A percentile compares a stretch with the other conserved stretches of the same genome.
phyloP scores from a whole-genome alignment of 345 rosid species.

The Turritis glabra region DNA sequence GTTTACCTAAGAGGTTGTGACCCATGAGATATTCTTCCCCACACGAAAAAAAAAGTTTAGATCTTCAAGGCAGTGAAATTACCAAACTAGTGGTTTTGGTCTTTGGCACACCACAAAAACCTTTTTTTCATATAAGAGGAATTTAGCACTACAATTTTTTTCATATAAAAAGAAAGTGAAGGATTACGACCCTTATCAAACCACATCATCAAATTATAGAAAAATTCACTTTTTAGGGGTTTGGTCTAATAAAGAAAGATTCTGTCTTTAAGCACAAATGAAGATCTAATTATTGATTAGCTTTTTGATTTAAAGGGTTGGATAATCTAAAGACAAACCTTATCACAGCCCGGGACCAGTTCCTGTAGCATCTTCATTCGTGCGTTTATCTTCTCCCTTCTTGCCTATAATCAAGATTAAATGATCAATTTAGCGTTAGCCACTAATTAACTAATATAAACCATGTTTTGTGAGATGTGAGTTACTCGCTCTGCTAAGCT shows the following conservation, averaged over 20 bases:
- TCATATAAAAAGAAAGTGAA: constrained; percentile 15
- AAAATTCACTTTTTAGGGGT: constrained; percentile 6
- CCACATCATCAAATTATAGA: constrained; percentile 6
- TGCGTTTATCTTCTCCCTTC: constrained; percentile 78
- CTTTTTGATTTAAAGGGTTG: constrained; percentile 33
- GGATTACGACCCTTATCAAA: constrained; percentile 21
- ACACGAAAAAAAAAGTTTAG: constrained; percentile 12
- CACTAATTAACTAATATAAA: constrained; percentile 12
- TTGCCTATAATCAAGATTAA: constrained; percentile 50
- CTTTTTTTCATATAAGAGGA: constrained; percentile 1
- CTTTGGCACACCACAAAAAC: constrained; percentile 9
- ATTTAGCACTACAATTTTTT: neutral
- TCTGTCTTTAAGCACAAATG: constrained; percentile 28
- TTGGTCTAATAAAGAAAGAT: constrained; percentile 35
- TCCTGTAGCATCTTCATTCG: constrained; percentile 75
- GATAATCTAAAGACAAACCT: constrained; percentile 52
- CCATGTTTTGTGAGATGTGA: neutral
- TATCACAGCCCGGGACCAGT: constrained; percentile 79
- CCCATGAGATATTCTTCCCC: constrained; percentile 21
- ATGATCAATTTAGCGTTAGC: neutral
- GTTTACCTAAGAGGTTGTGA: constrained; percentile 7
- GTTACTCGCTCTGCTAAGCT: constrained; percentile 73
- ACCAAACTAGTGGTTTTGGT: constrained; percentile 18
- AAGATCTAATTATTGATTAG: constrained; percentile 50
- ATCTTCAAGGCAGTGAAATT: neutral